A percentile compares a stretch with the other conserved stretches of the same genome.
These are phyloP conservation scores for Tranzscheliella williamsii DNA, from an alignment of 1,284 basidiomycete genomes.

Conservation along the genomic window DNA sequence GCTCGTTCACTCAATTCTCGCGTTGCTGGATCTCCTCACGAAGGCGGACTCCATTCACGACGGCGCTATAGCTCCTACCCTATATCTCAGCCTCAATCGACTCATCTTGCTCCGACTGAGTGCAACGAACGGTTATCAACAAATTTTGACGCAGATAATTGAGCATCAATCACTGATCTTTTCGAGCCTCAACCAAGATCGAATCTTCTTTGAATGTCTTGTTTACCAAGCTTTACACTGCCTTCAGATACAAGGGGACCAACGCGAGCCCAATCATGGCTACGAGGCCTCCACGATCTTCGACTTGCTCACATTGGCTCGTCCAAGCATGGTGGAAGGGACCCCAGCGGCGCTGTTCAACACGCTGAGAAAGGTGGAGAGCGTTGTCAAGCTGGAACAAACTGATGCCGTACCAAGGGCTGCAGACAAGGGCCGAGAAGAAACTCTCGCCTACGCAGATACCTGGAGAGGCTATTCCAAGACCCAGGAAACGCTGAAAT, in stretches of 20 bases:
- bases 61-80: slow-evolving; percentile 5
- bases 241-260: too few species aligned
- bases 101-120: slow-evolving; percentile 30
- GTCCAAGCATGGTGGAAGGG: slow-evolving; percentile 26
- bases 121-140: not conserved
- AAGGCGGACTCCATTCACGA: not conserved
- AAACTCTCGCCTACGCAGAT: slow-evolving; percentile 7
- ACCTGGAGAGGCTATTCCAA: slow-evolving; percentile 39
- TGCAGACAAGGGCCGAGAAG: not conserved
- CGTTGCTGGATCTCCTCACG: slow-evolving; percentile 7
- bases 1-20: slow-evolving; percentile 9
- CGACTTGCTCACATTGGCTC: slow-evolving; percentile 31
- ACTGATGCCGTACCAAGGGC: not conserved
- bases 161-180: slow-evolving; percentile 32
- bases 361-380: too few species aligned
- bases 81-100: slow-evolving; percentile 43
- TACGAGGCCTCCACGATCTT: slow-evolving; percentile 22
- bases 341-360: slow-evolving; percentile 15
- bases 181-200: slow-evolving; percentile 30
- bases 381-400: not conserved
- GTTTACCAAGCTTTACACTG: slow-evolving; percentile 24
- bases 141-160: slow-evolving; percentile 2
- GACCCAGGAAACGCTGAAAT: slow-evolving; percentile 32
- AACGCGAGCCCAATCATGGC: not conserved
- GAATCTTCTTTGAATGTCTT: slow-evolving; percentile 41